Base-by-base conservation (phyloP, 495 filamentous ascomycete species). In the Aspergillus avenaceus region DNA sequence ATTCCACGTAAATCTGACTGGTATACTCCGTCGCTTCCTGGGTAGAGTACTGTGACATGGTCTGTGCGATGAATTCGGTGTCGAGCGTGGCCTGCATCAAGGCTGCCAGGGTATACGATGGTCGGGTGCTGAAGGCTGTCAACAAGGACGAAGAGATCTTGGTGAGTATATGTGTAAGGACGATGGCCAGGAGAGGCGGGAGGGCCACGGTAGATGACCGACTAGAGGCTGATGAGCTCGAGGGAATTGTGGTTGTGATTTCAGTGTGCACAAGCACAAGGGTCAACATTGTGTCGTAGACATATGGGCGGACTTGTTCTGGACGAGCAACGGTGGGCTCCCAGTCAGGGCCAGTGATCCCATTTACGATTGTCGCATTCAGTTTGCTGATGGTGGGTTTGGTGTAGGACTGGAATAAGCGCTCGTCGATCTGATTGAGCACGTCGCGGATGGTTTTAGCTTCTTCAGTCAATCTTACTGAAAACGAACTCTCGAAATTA, bases 61-160 rank as follows among this genome's bases (percentile, higher is more conserved):
- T 96, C 73, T 97, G 95, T 5, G 90, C 88, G 28, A 97, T 84
- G 68, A 97, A 98, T 67, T 98, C 93, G 8, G 95, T 91, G 52
- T 98, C 93, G 5, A 98, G 77, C 0, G 95, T 97, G 2, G 95
- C 95, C 68, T 97, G 95, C 85, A 97, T 95, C 41, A 98, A 77
- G 7, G 83, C 82, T n/a, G 83, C 71, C 0, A 98, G 84, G 6
- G 79, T 72, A 71, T 89, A 97, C 25, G 72, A 71, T 6, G 76
- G 54, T 8, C 88, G 83, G 16, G 77, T 56, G 47, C 81, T 79
- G 71, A 95, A 90, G 0, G 85, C 81, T 12, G 80, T 74, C 5
- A 93, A 74, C 8, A 95, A 79, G 42, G 87, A 82, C 11, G 73
- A 69, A 26, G 82, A 88, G 8, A 87, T 77, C 59, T 88, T 78